Base-by-base conservation (phyloP, 2,329 filamentous ascomycete genomes). In the Fusarium siculi region DNA sequence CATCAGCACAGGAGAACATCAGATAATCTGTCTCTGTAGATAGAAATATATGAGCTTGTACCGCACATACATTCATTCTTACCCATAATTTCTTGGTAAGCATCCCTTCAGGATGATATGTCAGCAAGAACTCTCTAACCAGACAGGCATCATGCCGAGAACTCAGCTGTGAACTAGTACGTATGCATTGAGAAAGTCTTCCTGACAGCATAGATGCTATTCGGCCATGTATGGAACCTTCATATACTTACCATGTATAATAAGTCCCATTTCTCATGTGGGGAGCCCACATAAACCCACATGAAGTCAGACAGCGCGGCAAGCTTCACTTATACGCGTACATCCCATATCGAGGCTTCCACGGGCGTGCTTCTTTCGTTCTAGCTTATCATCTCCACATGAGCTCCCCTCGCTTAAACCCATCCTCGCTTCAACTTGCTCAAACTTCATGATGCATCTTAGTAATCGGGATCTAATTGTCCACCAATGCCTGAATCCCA, bases 391-490 rank as follows among this genome's bases (percentile, higher is more conserved):
- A 18, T 9, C 25, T n/a, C 44, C 34, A 7, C 43, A 52, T 15
- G 4, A 16, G 21, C 10, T 30, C 18, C n/a, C 56, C 21, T 59
- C 34, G 42, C 53, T 25, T 25, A 25, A 25, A 25, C 25, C 25
- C 25, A 25, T 25, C 25, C 25, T 25, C 25, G 25, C 25, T 57
- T 49, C 63, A 28, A 43, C 18, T 28, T 66, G 30, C 49, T 23
- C 23, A 42, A 30, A n/a, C 37, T 28, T 34, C 34, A 65, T 47
- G 16, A 43, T 42, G 10, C 18, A 30, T 15, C 12, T 25, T 44
- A 39, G 60, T 28, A 36, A 39, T 57, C 42, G 37, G 63, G 18
- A n/a, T 25, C 6, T 25, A 49, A 65, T 66, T 65, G 49, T 66
- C 63, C 63, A 66, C 60, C 60, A 66, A 66, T 65, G 14, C 58